Evolutionary conservation across 441 rosid genomes (phyloP).

Genomic region (Isatis lusitanica): DNA sequence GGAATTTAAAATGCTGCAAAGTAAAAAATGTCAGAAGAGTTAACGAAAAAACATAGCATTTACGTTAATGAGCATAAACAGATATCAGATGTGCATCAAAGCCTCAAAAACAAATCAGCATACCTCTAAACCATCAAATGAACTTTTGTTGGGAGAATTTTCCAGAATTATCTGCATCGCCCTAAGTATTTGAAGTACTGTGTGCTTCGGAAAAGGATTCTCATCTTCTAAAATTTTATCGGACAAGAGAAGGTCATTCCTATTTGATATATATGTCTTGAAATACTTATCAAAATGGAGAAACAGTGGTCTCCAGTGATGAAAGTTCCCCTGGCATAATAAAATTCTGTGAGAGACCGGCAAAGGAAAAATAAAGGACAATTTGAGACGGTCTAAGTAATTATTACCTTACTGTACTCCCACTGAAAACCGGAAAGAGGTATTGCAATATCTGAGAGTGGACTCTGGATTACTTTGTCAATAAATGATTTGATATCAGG

Average conservation of each 20-base stretch:
- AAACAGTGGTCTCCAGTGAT: conserved; percentile 98
- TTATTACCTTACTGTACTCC: conserved; percentile 87
- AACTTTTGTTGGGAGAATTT: conserved; percentile 89
- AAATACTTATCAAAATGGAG: conserved; percentile 91
- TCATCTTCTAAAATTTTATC: conserved; percentile 73
- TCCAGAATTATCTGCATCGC: conserved; percentile 92
- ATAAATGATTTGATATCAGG: conserved; percentile 82
- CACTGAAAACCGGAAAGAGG: conserved; percentile 97
- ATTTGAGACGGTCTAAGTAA: background rate
- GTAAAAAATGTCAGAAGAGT: background rate
- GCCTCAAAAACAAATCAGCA: conserved; percentile 21
- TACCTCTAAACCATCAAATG: conserved; percentile 97
- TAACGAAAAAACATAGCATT: conserved; percentile 1
- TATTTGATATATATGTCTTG: conserved; percentile 74
- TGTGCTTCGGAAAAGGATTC: conserved; percentile 76
- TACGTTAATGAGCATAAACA: conserved; percentile 5
- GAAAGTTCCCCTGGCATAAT: conserved; percentile 85
- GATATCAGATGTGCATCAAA: conserved; percentile 9
- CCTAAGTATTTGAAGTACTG: conserved; percentile 82
- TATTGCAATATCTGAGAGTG: conserved; percentile 91
- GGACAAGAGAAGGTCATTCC: conserved; percentile 83
- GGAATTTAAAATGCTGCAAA: conserved; percentile 91
- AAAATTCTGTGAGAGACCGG: conserved; percentile 36
- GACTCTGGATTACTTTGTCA: conserved; percentile 97
- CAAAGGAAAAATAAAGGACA: background rate